These are phyloP conservation scores for Rubia yunnanensis DNA, from an alignment of 257 asterid species.

Conservation along the genomic window DNA sequence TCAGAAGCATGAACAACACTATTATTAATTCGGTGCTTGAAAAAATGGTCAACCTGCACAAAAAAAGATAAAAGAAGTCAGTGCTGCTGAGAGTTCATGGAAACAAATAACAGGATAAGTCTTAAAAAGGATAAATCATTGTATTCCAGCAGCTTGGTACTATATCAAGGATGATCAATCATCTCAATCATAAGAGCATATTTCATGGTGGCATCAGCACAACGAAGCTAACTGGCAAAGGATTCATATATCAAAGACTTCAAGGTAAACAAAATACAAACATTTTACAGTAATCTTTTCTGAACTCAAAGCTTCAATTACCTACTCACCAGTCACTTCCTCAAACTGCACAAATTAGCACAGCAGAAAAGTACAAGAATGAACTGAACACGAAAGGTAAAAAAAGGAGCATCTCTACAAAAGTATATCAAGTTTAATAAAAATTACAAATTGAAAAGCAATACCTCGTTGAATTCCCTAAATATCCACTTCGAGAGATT, in stretches of 20 bases:
- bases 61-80: slow-evolving; percentile 6
- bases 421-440: neutral
- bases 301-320: neutral
- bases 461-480: slow-evolving; percentile 97
- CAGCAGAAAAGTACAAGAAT: neutral
- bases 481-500: slow-evolving; percentile 93
- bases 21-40: slow-evolving; percentile 85
- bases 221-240: neutral
- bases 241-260: neutral
- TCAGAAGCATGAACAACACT: slow-evolving; percentile 74
- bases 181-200: neutral
- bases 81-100: neutral
- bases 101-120: neutral
- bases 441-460: neutral
- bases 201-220: neutral
- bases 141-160: neutral
- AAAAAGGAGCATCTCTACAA: neutral
- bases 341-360: too few species aligned
- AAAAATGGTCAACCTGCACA: slow-evolving; percentile 86
- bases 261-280: neutral
- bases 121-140: neutral
- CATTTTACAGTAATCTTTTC: too few species aligned
- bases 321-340: too few species aligned
- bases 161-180: neutral
- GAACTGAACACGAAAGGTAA: neutral